These are phyloP conservation scores for Chaetomiaceae sp. DNA, from an alignment of 2,329 filamentous ascomycete species.

Conservation along the genomic window DNA sequence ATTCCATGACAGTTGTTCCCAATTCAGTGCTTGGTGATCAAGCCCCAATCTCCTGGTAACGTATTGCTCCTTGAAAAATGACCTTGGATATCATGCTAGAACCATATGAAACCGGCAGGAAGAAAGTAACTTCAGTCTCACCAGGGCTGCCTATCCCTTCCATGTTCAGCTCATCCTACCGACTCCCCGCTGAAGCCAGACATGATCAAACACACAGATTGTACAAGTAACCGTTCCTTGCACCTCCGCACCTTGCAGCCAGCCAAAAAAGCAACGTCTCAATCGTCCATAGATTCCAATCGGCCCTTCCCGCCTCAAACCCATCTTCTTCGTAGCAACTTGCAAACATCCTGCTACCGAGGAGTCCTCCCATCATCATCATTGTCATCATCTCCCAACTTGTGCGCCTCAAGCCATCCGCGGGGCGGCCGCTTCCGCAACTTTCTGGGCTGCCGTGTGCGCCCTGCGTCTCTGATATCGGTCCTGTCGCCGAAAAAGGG, in stretches of 20 bases:
- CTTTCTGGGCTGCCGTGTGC: constrained; percentile 34
- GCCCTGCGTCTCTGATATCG: not conserved
- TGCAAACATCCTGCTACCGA: not conserved
- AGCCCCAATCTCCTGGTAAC: no score
- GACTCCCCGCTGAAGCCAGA: no score
- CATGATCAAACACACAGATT: not conserved
- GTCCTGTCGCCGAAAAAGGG: not conserved
- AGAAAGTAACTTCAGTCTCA: not conserved
- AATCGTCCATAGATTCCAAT: not conserved
- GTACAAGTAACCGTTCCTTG: constrained; percentile 1
- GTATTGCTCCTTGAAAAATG: not conserved
- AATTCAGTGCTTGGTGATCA: not conserved
- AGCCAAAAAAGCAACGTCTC: not conserved
- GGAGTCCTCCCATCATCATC: not conserved
- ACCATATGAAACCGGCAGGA: not conserved
- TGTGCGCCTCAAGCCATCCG: constrained; percentile 29
- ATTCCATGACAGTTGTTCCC: not conserved
- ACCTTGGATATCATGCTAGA: constrained; percentile 10
- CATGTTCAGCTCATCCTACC: not conserved
- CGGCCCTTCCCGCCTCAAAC: not conserved
- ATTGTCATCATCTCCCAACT: constrained; percentile 19
- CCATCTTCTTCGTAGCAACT: not conserved
- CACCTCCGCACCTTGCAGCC: not conserved
- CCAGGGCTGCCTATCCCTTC: not conserved
- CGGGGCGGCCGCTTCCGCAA: constrained; percentile 40